Evolutionary conservation across 2,329 filamentous ascomycete species (phyloP), one percentile per base, ranked within the genome.

Genomic region (Cladobotryum mycophilum): DNA sequence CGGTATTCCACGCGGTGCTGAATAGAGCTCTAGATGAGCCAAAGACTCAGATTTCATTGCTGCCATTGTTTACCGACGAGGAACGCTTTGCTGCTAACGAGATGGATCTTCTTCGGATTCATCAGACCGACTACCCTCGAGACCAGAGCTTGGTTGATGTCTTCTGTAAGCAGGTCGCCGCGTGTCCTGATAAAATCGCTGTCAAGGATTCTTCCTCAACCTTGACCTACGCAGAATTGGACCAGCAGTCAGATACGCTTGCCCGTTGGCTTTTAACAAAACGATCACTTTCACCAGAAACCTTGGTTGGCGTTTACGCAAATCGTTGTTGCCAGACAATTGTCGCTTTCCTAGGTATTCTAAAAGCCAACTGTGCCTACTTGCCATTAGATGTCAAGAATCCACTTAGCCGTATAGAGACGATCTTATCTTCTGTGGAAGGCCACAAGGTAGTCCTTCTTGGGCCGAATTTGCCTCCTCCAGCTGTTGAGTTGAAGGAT

Each of bases 331-430:
- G 62, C n/a, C 36, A 60, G 20, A 56, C 61, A 0, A 47, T 62
- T 6, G 45, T 58, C 3, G 55, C 59, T 3, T 56, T 58, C 34
- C 17, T 63, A 25, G 68, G 71, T 45, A 38, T 46, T 20, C 44
- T 46, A 8, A 46, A 46, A 5, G 44, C 44, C 20, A 38, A 46
- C 13, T 34, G 8, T n/a, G 30, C 44, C 12, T 46, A 25, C 17
- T 20, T 46, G 35, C 44, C 44, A 25, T 25, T 46, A 4, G 44
- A 46, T 15, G 9, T n/a, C 15, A 46, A 46, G n/a, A 37, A 20
- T 8, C 44, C 44, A 20, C 3, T 38, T 4, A 25, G 30, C 14
- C 44, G 44, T 13, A 36, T 46, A n/a, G 33, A 46, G 18, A 46
- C n/a, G 2, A 37, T 46, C 1, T 6, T 46, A 7, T 46, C 44